These are phyloP conservation scores for Metschnikowia cubensis DNA, from an alignment of 805 yeast species.

Conservation along the genomic window DNA sequence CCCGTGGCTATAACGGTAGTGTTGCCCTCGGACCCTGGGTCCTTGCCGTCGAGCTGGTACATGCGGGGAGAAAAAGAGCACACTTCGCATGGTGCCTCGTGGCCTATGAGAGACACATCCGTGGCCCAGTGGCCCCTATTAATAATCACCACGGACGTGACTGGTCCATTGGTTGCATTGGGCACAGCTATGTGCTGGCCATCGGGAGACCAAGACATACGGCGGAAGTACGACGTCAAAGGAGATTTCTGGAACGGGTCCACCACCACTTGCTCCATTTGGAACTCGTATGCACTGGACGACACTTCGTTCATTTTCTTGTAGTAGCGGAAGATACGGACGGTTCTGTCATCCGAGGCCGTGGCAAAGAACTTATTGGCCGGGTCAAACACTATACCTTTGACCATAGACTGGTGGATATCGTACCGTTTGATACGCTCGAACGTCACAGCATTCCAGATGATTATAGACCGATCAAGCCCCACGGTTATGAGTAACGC, in stretches of 20 bases:
- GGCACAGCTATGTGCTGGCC: constrained; percentile 86
- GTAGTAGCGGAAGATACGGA: constrained; percentile 82
- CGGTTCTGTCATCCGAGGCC: constrained; percentile 91
- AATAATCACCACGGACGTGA: constrained; percentile 66
- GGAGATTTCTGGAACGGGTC: constrained; percentile 90
- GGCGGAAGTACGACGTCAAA: constrained; percentile 81
- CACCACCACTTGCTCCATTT: constrained; percentile 76
- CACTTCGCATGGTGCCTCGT: constrained; percentile 82
- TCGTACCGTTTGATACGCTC: constrained; percentile 86
- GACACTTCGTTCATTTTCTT: constrained; percentile 48
- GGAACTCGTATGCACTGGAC: constrained; percentile 65
- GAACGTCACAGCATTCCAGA: constrained; percentile 92
- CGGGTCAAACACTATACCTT: constrained; percentile 96
- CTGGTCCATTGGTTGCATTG: constrained; percentile 81
- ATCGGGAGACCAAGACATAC: constrained; percentile 89
- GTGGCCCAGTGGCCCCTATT: constrained; percentile 79
- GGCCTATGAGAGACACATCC: constrained; percentile 72
- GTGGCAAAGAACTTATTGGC: constrained; percentile 98
- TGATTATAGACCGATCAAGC: constrained; percentile 83
- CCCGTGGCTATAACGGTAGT: constrained; percentile 88
- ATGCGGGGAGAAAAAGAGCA: constrained; percentile 70
- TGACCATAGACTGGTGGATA: constrained; percentile 90
- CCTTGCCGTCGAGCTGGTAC: constrained; percentile 38
- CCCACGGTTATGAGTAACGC: constrained; percentile 90
- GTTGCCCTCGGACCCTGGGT: constrained; percentile 26